A percentile compares a stretch with the other conserved stretches of the same genome.
phyloP scores from a whole-genome alignment of 106 monocot species.

The Phalaenopsis aphrodite region DNA sequence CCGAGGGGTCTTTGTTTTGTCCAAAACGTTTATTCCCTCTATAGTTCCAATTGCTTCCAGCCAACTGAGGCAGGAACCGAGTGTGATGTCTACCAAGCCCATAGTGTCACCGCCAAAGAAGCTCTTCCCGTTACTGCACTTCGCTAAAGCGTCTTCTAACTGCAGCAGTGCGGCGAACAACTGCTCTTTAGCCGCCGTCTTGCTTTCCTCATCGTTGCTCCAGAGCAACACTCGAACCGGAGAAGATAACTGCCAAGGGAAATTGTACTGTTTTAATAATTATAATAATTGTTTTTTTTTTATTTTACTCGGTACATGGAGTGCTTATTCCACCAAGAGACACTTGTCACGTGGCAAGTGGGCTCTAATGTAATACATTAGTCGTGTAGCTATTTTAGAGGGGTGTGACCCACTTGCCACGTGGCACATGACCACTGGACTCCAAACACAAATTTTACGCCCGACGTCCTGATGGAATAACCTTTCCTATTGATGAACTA shows the following conservation, averaged over 20 bases:
- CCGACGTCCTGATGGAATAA: too few relatives aligned
- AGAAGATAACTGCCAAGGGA: not conserved
- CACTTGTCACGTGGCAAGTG: too few relatives aligned
- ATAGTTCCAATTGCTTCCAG: slow-evolving; percentile 17
- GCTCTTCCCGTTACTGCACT: slow-evolving; percentile 26
- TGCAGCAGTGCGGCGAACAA: slow-evolving; percentile 9
- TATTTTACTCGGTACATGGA: too few relatives aligned
- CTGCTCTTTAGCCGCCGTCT: not conserved
- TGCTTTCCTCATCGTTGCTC: slow-evolving; percentile 8
- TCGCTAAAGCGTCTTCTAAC: slow-evolving; percentile 32
- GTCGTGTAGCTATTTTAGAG: too few relatives aligned
- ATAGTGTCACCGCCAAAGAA: slow-evolving; percentile 43
- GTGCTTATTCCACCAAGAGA: too few relatives aligned
- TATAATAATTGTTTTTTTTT: too few relatives aligned
- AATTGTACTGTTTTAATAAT: too few relatives aligned
- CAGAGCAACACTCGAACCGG: not conserved
- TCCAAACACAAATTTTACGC: too few relatives aligned
- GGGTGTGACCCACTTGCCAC: too few relatives aligned
- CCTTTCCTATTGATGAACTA: too few relatives aligned
- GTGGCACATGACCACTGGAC: too few relatives aligned
- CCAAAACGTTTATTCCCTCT: slow-evolving; percentile 10
- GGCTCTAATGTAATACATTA: too few relatives aligned
- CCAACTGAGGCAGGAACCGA: slow-evolving; percentile 30
- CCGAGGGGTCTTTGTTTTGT: slow-evolving; percentile 18
- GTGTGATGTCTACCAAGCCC: slow-evolving; percentile 34